phyloP scores from a whole-genome alignment of 2,329 filamentous ascomycete genomes.

The Colletotrichum brevisporum region DNA sequence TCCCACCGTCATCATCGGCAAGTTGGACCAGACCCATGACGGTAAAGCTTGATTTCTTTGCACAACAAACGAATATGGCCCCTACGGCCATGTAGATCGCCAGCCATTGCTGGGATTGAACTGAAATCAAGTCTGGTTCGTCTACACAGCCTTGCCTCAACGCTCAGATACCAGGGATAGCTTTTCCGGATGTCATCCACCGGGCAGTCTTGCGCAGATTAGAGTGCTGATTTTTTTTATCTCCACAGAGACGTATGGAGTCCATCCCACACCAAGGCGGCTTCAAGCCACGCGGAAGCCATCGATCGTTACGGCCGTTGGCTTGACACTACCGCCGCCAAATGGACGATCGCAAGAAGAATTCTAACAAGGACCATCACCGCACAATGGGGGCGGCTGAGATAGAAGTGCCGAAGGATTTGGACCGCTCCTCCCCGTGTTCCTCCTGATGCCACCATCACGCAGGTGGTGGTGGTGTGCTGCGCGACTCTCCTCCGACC shows the following conservation, averaged over 20 bases:
- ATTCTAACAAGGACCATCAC: slow-evolving; percentile 6
- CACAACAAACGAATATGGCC: background rate
- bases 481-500: slow-evolving; percentile 13
- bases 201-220: slow-evolving; percentile 16
- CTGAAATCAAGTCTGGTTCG: slow-evolving; percentile 17
- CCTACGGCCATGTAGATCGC: background rate
- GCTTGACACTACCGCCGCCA: slow-evolving; percentile 12
- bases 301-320: slow-evolving; percentile 36
- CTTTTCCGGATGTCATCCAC: background rate
- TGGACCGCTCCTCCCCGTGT: background rate
- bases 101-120: slow-evolving; percentile 11
- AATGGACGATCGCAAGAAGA: background rate
- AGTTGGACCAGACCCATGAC: background rate
- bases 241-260: slow-evolving; percentile 31
- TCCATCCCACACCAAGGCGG: slow-evolving; percentile 22
- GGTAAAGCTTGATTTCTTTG: slow-evolving; percentile 8
- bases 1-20: slow-evolving; percentile 14
- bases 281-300: slow-evolving; percentile 20
- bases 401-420: slow-evolving; percentile 18
- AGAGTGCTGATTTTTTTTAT: slow-evolving; percentile 34
- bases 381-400: slow-evolving; percentile 13
- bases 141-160: background rate
- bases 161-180: background rate
- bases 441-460: slow-evolving; percentile 15
- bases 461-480: slow-evolving; percentile 7